Evolutionary conservation across 129 eudicot genomes (phyloP), one percentile per base, ranked within the genome.

Genomic region (Flaveria bidentis): DNA sequence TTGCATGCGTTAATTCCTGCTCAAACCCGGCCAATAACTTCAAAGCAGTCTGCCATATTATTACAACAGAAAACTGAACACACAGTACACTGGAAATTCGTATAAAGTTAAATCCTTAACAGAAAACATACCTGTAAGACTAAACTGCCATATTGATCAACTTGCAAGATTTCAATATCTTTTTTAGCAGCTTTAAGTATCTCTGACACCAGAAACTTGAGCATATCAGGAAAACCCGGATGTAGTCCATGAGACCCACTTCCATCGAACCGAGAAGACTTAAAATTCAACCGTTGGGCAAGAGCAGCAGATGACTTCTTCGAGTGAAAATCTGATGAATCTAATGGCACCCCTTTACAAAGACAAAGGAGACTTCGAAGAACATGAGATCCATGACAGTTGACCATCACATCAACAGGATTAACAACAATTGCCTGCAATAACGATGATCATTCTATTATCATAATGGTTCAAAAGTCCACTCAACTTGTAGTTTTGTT

Each of bases 371-470:
- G 89, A 77, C 96, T 91, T 68, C 99, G 85, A 62, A 94, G 90
- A 72, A 94, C 99, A 84, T 94, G 99, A 50, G 99, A 94, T 60
- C 97, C 99, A 82, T 94, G 76, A 71, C 96, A 86, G 80, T 87
- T 85, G 76, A 89, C 85, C 97, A 91, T 89, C 69, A 94, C 82
- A 55, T 87, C 93, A 77, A 91, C 88, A 68, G 97, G 93, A 79
- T 81, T 89, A 26, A 49, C 80, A 77, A 87, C 94, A 65, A 91
- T 89, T 47, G 82, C 88, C 92, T 92, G 76, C 72, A 72, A 60
- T 41, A 44, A 45, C 14, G 14, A 60, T 23, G 7, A 23, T 60
- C 17, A 20, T 20, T 20, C 22, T 20, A 20, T 20, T 20, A 20
- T 20, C 22, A 20, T 20, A 20, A 20, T 20, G 18, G 33, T 76